Evolutionary conservation across 2,329 filamentous ascomycete species (phyloP).

Genomic region (Penicillium sp.): DNA sequence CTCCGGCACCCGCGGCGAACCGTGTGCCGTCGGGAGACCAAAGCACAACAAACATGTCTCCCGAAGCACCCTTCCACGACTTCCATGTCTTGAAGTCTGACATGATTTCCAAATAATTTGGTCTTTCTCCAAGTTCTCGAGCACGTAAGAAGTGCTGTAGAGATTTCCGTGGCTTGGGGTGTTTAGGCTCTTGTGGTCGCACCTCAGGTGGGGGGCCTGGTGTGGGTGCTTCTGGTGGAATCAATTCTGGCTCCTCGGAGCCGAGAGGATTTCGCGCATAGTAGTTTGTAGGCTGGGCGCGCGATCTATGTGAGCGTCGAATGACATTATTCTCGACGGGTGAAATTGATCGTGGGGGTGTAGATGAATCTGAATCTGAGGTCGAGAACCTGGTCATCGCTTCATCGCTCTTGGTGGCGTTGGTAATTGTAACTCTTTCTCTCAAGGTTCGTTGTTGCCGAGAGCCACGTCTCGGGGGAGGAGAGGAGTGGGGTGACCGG

Average conservation of each 20-base stretch:
- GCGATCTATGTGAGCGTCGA: slow-evolving; percentile 33
- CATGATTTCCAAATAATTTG: slow-evolving; percentile 27
- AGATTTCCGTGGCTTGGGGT: background rate
- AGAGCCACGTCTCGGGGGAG: background rate
- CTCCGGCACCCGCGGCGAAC: slow-evolving; percentile 61
- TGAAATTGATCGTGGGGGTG: background rate
- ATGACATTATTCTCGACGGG: background rate
- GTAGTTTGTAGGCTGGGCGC: slow-evolving; percentile 34
- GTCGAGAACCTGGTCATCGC: background rate
- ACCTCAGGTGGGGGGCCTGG: background rate
- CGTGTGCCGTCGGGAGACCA: slow-evolving; percentile 58
- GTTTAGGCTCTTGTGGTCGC: background rate
- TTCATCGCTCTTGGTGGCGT: slow-evolving; percentile 7
- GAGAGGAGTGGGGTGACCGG: background rate
- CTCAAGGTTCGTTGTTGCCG: slow-evolving; percentile 7
- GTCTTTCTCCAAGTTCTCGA: slow-evolving; percentile 31
- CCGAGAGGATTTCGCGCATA: slow-evolving; percentile 25
- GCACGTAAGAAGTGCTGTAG: slow-evolving; percentile 24
- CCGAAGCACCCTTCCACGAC: slow-evolving; percentile 60
- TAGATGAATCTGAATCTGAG: background rate
- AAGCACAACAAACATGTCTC: slow-evolving; percentile 58
- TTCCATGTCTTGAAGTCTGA: slow-evolving; percentile 47
- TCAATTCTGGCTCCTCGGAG: slow-evolving; percentile 3
- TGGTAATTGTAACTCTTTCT: slow-evolving; percentile 5
- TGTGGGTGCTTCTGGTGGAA: background rate